Percentiles rank a stretch among this genome's conserved stretches.
Evolutionary conservation across 345 rosid genomes (phyloP).

Genomic region (Cardiospermum halicacabum): DNA sequence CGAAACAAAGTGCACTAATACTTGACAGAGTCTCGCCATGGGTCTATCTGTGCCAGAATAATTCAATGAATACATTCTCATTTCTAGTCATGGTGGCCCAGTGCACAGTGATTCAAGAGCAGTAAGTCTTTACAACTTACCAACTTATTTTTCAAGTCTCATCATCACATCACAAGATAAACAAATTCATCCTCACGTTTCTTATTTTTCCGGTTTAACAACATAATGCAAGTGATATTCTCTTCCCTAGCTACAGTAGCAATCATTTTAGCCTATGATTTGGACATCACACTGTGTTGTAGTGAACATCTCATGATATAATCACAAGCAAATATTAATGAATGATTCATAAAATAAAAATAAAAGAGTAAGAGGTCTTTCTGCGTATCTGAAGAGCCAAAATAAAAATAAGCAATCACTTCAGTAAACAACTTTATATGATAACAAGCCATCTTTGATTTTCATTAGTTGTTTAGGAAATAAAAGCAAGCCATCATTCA

Average conservation of each 20-base stretch:
- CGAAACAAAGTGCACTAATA: constrained; percentile 89
- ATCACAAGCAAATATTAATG: no score
- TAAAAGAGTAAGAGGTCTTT: no score
- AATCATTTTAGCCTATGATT: constrained; percentile 40
- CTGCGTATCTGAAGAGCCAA: no score
- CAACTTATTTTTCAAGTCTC: neutral
- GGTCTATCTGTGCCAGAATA: constrained; percentile 83
- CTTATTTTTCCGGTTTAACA: constrained; percentile 59
- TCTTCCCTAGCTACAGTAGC: constrained; percentile 82
- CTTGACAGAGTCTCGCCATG: constrained; percentile 74
- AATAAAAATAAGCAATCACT: no score
- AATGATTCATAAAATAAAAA: no score
- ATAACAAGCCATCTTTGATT: neutral
- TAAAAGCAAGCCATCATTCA: neutral
- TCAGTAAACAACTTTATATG: no score
- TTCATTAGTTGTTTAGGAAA: neutral
- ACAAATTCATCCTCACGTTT: neutral
- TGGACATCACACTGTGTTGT: constrained; percentile 61
- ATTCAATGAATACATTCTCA: constrained; percentile 54
- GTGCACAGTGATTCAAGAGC: constrained; percentile 56
- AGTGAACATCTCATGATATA: no score
- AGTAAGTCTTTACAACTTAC: constrained; percentile 33
- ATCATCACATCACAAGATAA: neutral
- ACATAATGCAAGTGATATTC: constrained; percentile 79
- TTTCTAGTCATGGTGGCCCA: constrained; percentile 65